Base-by-base conservation (phyloP, 179 eudicot species). In the Pouteria campechiana region DNA sequence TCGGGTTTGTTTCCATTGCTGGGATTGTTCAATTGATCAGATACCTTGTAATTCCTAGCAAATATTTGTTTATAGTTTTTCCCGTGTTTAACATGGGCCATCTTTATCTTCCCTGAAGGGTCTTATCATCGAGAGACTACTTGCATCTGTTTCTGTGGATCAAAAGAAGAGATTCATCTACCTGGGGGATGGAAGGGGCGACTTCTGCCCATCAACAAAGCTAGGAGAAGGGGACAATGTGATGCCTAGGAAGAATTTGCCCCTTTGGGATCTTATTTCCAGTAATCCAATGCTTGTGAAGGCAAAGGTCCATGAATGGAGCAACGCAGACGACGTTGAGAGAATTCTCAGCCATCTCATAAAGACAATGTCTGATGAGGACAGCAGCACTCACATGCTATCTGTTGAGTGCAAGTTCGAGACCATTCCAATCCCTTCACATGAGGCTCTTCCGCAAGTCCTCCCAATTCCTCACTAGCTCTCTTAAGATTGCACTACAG, bases 161-260 rank as follows among this genome's bases (percentile, higher is more conserved):
- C 61, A 47, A 25, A 57, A 58, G 54, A 82, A 74, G 41, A 75
- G 40, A 39, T 48, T 80, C 23, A 71, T 84, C 25, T 83, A 83
- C 47, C 52, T 79, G 8, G 94, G 94, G 6, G 94, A 87, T 48
- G 96, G 96, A 20, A 29, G 4, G 1, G 96, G 96, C 2, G 96
- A 87, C 39, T 87, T 76, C 25, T 87, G 96, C 60, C 94, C 96
- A 0, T 64, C 67, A 12, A 63, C 79, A 46, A 79, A 57, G 64
- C 76, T 87, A 11, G 57, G 64, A 31, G 73, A 64, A 20, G 59
- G 58, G 3, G 90, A 87, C 59, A 37, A 58, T 44, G 56, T 78
- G 54, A 73, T 88, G 83, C 97, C 95, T 3, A 75, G 88, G 75
- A 88, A 75, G 54, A 46, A 75, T 35, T 88, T 70, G 40, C 95